Base-by-base conservation (phyloP, 2,329 filamentous ascomycete species). In the Trichoderma pleuroti region DNA sequence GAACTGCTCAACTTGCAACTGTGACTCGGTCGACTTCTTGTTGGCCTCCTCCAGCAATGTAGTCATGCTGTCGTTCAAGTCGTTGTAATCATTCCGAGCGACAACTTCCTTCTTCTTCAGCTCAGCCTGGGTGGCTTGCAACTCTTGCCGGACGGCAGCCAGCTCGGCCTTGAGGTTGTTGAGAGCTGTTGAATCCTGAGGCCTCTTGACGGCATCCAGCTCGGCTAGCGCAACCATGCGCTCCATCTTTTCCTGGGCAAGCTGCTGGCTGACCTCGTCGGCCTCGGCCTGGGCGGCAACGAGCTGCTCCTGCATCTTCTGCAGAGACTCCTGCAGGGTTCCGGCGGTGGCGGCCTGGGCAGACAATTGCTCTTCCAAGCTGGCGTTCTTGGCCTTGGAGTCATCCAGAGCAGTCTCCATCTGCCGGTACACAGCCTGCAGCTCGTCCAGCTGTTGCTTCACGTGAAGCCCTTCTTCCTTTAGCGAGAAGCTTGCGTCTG, bases 21-120 rank as follows among this genome's bases (percentile, higher is more conserved):
- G 84, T 59, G 84, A 80, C 21, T 82, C 82, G 83, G 85, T 86
- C 64, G 84, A 82, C 80, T 85, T 87, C 75, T 78, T 83, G 74
- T 86, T 83, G 65, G 86, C 86, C 75, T 90, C 88, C 76, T 90
- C 88, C 2, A 89, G 83, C 67, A 90, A 80, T 74, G 86, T 80
- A 5, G 86, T 89, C 82, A 91, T 84, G 72, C 86, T 88, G 65
- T 91, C 87, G 76, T 88, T 86, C 81, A 91, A 86, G 73, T 90
- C 87, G 76, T 86, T 84, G 78, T 88, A 90, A 77, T 90, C 87
- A n/a, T 84, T 82, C 77, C 84, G 82, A 60, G 85, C 82, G n/a
- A 84, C 87, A 84, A 88, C 88, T 66, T 82, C 76, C 77, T 84
- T 84, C 12, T 78, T 75, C 63, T 82, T 79, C n/a, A 81, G 74